Evolutionary conservation across 1,284 basidiomycete species (phyloP), one percentile per base, ranked within the genome.

Genomic region (Ceratobasidium sp.): DNA sequence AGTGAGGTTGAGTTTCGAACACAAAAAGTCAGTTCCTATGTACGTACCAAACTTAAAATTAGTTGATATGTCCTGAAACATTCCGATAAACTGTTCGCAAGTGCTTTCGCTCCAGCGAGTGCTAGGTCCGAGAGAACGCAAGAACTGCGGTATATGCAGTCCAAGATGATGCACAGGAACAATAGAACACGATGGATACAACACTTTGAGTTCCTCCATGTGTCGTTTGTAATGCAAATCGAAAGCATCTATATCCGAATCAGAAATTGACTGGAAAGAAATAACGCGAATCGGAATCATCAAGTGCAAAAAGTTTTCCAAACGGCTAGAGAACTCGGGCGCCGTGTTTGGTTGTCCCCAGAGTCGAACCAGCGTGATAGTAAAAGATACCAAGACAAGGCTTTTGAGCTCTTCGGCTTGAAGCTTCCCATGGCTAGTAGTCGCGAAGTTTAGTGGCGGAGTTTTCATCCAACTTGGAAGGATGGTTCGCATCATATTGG

Each of bases 371-470:
- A 80, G 44, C 2, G 81, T 73, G 33, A 81, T 77, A 9, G 63
- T 60, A 4, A 81, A 53, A 28, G 80, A 77, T 3, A 81, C 77
- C 13, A 76, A 76, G 9, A 58, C 51, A 15, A 79, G 18, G 4
- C 64, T 72, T n/a, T 77, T 58, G 79, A 79, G 81, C 69, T 81
- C 79, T 26, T 81, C 66, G 5, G 81, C 80, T 56, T 73, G 79
- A 3, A 81, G 40, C 51, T 71, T 71, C n/a, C 80, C 79, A 63
- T 72, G 56, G 1, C 39, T 42, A 7, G 56, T 68, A 18, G 69
- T 64, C 3, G 79, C 81, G 28, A 81, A 66, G 2, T 55, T 23
- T 3, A 49, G 77, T 1, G 77, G 66, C 3, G 64, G 51, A 1
- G 23, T 51, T 9, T 69, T 77, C n/a, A 81, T 28, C 77, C 77